phyloP scores from a whole-genome alignment of 2,329 filamentous ascomycete genomes.

The Juglanconis oblonga region DNA sequence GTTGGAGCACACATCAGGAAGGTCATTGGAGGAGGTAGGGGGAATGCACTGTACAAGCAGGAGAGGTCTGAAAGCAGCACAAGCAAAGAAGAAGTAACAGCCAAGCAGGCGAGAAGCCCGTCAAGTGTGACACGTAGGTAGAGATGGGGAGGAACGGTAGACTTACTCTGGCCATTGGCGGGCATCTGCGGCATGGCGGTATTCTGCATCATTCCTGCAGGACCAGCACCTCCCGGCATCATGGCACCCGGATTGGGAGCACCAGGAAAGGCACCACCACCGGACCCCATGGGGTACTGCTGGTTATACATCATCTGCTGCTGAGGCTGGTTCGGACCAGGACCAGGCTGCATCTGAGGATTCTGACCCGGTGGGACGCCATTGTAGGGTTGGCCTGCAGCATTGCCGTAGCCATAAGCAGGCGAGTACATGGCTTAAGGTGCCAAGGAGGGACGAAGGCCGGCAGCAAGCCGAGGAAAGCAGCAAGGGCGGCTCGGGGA shows the following conservation, averaged over 20 bases:
- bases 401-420: constrained; percentile 54
- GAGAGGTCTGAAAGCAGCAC: background rate
- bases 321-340: constrained; percentile 40
- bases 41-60: background rate
- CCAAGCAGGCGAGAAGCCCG: constrained; percentile 11
- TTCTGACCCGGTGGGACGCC: constrained; percentile 46
- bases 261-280: constrained; percentile 47
- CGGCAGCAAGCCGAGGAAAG: constrained; percentile 9
- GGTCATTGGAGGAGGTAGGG: background rate
- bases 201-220: constrained; percentile 63
- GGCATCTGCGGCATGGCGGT: constrained; percentile 57
- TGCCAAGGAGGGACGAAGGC: constrained; percentile 3
- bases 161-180: constrained; percentile 59
- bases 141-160: constrained; percentile 25
- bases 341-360: constrained; percentile 43
- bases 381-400: constrained; percentile 51
- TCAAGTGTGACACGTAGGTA: constrained; percentile 14
- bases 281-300: constrained; percentile 54
- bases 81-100: constrained; percentile 19
- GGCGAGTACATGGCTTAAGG: constrained; percentile 50
- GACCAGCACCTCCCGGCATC: constrained; percentile 52
- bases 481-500: constrained; percentile 5
- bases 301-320: constrained; percentile 62
- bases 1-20: background rate
- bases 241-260: constrained; percentile 44